These are phyloP conservation scores for Wickerhamiella lipophila DNA, from an alignment of 805 yeast genomes.

Conservation along the genomic window DNA sequence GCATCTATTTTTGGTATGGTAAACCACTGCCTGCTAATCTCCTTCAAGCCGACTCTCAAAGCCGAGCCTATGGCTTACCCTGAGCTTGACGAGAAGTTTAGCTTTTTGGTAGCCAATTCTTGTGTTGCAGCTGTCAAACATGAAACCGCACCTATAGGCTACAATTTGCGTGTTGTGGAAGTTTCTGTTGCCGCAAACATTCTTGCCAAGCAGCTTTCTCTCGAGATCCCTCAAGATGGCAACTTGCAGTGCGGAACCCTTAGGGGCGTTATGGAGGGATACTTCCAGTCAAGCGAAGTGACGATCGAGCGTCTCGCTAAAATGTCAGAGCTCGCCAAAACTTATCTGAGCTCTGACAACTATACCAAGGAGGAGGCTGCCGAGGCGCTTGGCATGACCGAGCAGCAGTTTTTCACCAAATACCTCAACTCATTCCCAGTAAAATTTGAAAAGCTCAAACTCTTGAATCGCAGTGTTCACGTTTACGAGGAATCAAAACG, in stretches of 20 bases:
- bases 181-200: slow-evolving; percentile 54
- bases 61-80: slow-evolving; percentile 48
- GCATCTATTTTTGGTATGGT: slow-evolving; percentile 55
- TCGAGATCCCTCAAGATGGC: slow-evolving; percentile 34
- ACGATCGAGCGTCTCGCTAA: slow-evolving; percentile 32
- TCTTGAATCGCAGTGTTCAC: slow-evolving; percentile 48
- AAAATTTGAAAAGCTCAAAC: slow-evolving; percentile 40
- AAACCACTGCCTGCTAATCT: slow-evolving; percentile 45
- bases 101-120: slow-evolving; percentile 52
- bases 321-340: slow-evolving; percentile 36
- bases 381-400: slow-evolving; percentile 31
- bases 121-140: slow-evolving; percentile 50
- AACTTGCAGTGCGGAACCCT: slow-evolving; percentile 46
- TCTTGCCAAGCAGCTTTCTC: slow-evolving; percentile 37
- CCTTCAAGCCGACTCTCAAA: slow-evolving; percentile 45
- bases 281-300: slow-evolving; percentile 26
- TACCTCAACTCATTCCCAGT: slow-evolving; percentile 47
- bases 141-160: slow-evolving; percentile 57
- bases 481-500: slow-evolving; percentile 50
- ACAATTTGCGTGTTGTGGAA: slow-evolving; percentile 61
- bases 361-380: slow-evolving; percentile 41
- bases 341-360: slow-evolving; percentile 34
- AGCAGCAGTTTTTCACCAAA: slow-evolving; percentile 33
- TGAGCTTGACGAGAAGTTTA: slow-evolving; percentile 32
- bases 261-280: slow-evolving; percentile 49